These are phyloP conservation scores for Chaetomidium leptoderma DNA, from an alignment of 495 filamentous ascomycete genomes.

Conservation along the genomic window DNA sequence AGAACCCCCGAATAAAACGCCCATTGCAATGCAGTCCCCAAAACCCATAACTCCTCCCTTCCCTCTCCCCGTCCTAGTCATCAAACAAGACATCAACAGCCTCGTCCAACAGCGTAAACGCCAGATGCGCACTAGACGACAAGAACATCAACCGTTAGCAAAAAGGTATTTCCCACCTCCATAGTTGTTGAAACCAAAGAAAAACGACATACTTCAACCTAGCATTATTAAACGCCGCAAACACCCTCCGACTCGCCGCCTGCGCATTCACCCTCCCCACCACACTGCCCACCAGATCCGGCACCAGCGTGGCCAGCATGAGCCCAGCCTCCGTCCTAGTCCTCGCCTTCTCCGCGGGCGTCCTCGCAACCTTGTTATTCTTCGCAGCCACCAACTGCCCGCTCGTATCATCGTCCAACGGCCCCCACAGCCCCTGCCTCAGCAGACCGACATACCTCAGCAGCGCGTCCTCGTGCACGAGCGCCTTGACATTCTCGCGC, in stretches of 20 bases:
- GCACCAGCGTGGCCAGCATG: conserved; percentile 74
- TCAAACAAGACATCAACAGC: conserved; percentile 69
- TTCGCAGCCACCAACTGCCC: conserved; percentile 34
- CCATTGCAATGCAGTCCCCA: conserved; percentile 6
- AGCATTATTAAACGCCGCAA: conserved; percentile 77
- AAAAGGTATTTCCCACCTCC: no score
- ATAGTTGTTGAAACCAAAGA: no score
- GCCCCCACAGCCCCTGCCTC: conserved; percentile 70
- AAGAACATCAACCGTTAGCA: background rate
- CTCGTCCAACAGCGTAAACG: conserved; percentile 77
- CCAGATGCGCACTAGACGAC: conserved; percentile 61
- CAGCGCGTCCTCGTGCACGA: conserved; percentile 73
- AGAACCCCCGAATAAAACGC: background rate
- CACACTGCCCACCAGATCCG: conserved; percentile 78
- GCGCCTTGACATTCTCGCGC: conserved; percentile 66
- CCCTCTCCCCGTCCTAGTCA: background rate
- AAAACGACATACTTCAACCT: conserved; percentile 58
- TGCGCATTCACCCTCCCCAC: conserved; percentile 82
- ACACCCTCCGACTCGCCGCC: conserved; percentile 71
- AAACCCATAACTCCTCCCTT: background rate
- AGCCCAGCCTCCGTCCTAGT: conserved; percentile 71
- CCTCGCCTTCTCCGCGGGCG: conserved; percentile 60
- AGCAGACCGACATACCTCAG: conserved; percentile 67
- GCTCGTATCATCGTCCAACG: no score
- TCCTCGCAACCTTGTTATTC: conserved; percentile 47